A percentile compares a stretch with the other conserved stretches of the same genome.
Evolutionary conservation across 257 asterid species (phyloP).

Genomic region (Penstemon newberryi): DNA sequence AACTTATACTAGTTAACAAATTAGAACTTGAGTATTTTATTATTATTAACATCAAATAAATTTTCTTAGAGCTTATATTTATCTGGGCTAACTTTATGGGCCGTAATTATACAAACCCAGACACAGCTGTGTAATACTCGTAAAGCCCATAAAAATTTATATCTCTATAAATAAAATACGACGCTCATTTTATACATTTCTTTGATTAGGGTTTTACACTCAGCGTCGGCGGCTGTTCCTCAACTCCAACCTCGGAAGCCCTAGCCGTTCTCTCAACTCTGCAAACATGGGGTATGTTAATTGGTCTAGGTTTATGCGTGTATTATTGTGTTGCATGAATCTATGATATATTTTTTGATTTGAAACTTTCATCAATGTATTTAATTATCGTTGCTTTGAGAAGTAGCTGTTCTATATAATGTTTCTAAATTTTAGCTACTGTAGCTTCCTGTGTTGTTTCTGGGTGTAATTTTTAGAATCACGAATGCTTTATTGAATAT

Average conservation of each 20-base stretch:
- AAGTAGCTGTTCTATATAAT: too few species aligned
- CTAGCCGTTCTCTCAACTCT: slow-evolving; percentile 28
- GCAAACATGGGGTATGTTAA: slow-evolving; percentile 50
- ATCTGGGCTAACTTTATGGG: too few species aligned
- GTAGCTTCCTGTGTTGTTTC: background rate
- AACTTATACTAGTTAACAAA: too few species aligned
- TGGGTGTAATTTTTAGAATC: too few species aligned
- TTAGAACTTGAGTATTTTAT: too few species aligned
- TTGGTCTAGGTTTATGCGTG: background rate
- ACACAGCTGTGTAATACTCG: background rate
- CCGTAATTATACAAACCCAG: too few species aligned
- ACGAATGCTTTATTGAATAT: too few species aligned
- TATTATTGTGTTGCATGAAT: background rate
- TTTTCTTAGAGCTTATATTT: too few species aligned
- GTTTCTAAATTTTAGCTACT: background rate
- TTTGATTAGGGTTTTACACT: slow-evolving; percentile 13
- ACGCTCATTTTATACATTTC: background rate
- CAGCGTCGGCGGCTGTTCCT: background rate
- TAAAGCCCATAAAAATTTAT: background rate
- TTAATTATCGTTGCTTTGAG: background rate
- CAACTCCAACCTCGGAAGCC: background rate
- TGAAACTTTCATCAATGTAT: background rate
- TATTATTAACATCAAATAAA: too few species aligned
- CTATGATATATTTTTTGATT: background rate
- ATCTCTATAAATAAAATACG: background rate